Base-by-base conservation (phyloP, 805 yeast species). In the Maudiozyma pseudohumilis region DNA sequence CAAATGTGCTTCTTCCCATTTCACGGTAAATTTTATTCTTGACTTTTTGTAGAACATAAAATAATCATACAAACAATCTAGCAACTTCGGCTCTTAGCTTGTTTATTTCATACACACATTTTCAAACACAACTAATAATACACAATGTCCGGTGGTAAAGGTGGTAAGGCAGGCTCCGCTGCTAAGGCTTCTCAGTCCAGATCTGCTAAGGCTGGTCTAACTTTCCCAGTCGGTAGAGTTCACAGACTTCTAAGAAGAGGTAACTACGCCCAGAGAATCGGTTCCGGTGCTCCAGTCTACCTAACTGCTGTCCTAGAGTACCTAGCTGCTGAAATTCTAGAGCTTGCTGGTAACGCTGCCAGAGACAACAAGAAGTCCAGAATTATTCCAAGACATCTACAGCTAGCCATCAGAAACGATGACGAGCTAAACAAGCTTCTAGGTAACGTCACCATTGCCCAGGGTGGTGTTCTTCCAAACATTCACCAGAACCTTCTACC, bases 171-270 rank as follows among this genome's bases (percentile, higher is more conserved):
- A 63, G 94, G 95, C 62, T 74, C 94, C 53, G 69, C 94, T 57
- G 88, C 86, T 65, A 89, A 89, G 72, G 87, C 94, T 60, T 81
- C 96, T 63, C 92, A 89, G 74, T 83, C 96, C 40, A 86, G 97
- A 80, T 89, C 97, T 55, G 80, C 96, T 49, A 89, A 87, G 76
- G 96, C 97, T 63, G 97, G 96, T 68, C 78, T 89, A 63, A 85
- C 94, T 59, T 89, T 89, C 94, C 97, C 97, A 73, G 97, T 89
- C 53, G 97, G 97, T 69, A 88, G 97, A 80, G 92, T 89, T 55
- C 96, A 89, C 76, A 80, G 96, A 73, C 76, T 88, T 56, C 72
- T 89, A 62, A 85, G 94, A 79, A 86, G 82, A 72, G 96, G 95
- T 66, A 85, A 88, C 80, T 85, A 89, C 74, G 94, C 96, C 61